Base-by-base conservation (phyloP, 2,329 filamentous ascomycete genomes). In the Paraphaeosphaeria minitans region DNA sequence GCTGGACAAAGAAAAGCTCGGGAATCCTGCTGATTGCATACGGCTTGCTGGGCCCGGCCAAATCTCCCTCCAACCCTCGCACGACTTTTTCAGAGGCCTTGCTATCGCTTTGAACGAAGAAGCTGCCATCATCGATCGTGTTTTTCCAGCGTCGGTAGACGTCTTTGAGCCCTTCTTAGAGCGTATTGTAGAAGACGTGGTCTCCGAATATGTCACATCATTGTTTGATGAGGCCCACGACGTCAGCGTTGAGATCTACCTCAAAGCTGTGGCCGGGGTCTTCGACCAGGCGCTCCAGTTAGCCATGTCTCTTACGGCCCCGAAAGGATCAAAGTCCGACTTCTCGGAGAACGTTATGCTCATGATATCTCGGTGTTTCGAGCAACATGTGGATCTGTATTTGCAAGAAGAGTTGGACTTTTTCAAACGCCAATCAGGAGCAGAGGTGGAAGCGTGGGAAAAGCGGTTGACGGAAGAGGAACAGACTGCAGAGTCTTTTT, bases 331-430 rank as follows among this genome's bases (percentile, higher is more conserved):
- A 0, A 81, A 83, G 19, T 78, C 85, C 31, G 84, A 86, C 10
- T 88, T 90, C 49, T 76, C 84, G 46, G 83, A 87, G 10, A 87
- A 88, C 64, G 84, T 90, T 14, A 89, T 88, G 67, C 82, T 86
- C 58, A 83, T 92, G 52, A 83, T 93, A 14, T 80, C 88, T 16
- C 85, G 84, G 62, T 87, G 93, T 0, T 98, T 97, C 68, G 94
- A 97, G 74, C 92, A 90, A 41, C 94, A 98, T 73, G 83, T 98
- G n/a, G 93, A 97, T 73, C 80, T 96, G 1, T 99, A 98, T 74
- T 82, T 99, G 16, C 88, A 92, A 62, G 94, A 97, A 73, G 95
- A 99, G 78, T 81, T 97, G 31, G 91, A 94, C 50, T 89, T 87
- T 71, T 98, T 98, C 76, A 90, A 89, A 31, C 84, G 85, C 55